Percentiles rank a stretch among this genome's conserved stretches.
These are phyloP conservation scores for Odonthalia washingtoniensis DNA, from an alignment of 31 red algal genomes.

Conservation along the genomic window DNA sequence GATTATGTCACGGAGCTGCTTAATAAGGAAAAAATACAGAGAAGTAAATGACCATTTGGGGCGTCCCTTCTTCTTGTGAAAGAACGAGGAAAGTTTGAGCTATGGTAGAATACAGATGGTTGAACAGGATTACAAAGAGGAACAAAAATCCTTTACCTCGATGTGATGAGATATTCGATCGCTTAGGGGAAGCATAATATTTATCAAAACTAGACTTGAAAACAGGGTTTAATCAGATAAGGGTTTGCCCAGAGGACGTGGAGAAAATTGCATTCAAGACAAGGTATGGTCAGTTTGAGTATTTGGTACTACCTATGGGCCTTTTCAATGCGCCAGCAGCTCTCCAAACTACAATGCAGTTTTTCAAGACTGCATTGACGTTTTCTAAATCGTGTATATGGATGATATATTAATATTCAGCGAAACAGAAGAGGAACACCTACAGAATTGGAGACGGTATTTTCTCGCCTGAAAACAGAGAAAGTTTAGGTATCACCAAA, in stretches of 20 bases:
- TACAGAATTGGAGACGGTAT: not conserved
- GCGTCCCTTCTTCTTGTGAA: slow-evolving; percentile 40
- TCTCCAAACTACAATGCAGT: slow-evolving; percentile 5
- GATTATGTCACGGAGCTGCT: slow-evolving; percentile 1
- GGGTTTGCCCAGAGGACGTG: not conserved
- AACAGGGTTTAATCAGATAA: slow-evolving; percentile 20
- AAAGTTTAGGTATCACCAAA: slow-evolving; percentile 1
- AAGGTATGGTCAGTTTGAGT: slow-evolving; percentile 28
- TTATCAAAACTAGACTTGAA: slow-evolving; percentile 40
- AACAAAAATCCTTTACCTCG: slow-evolving; percentile 22
- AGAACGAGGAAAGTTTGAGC: slow-evolving; percentile 32
- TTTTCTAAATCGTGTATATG: not conserved
- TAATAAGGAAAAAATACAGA: not conserved
- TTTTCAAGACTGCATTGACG: slow-evolving; percentile 10
- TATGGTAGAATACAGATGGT: slow-evolving; percentile 19
- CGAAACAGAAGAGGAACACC: not conserved
- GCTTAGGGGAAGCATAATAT: not conserved
- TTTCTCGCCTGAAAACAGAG: not conserved
- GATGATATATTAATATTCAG: slow-evolving; percentile 25
- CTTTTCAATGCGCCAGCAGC: slow-evolving; percentile 1
- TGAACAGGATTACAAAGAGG: slow-evolving; percentile 28
- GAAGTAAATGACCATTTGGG: slow-evolving; percentile 33
- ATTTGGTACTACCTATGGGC: slow-evolving; percentile 21
- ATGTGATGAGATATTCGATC: slow-evolving; percentile 30
- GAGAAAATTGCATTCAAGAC: slow-evolving; percentile 12